phyloP scores from a whole-genome alignment of 139 green algal genomes.

The Chlamydomonas incerta region DNA sequence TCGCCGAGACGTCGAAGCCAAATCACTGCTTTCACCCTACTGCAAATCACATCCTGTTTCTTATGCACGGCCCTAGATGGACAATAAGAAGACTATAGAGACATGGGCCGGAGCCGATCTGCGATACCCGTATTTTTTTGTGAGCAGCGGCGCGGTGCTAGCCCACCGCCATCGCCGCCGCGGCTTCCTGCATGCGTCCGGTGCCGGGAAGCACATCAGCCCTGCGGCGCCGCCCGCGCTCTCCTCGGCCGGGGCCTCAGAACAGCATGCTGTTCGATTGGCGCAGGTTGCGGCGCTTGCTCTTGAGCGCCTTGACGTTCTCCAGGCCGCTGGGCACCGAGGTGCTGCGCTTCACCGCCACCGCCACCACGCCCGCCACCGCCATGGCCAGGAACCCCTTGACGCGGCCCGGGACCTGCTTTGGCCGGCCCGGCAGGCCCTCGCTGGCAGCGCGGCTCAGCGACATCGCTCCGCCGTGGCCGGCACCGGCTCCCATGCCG shows the following conservation, averaged over 20 bases:
- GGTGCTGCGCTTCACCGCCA: conserved; percentile 39
- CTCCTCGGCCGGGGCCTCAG: not conserved
- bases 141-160: too few species aligned
- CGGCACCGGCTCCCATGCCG: not conserved
- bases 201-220: too few species aligned
- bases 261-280: conserved; percentile 14
- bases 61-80: too few species aligned
- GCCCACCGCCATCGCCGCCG: too few species aligned
- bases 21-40: too few species aligned
- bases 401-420: not conserved
- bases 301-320: conserved; percentile 33
- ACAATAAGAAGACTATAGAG: too few species aligned
- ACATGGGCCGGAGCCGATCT: too few species aligned
- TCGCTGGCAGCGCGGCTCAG: not conserved
- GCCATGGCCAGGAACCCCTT: conserved; percentile 53
- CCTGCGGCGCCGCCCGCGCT: too few species aligned
- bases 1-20: too few species aligned
- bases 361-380: conserved; percentile 54
- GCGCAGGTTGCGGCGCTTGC: not conserved
- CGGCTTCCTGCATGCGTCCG: too few species aligned
- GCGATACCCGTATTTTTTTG: too few species aligned
- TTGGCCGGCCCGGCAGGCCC: not conserved
- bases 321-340: conserved; percentile 13
- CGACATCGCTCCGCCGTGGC: not conserved
- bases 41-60: too few species aligned